phyloP scores from a whole-genome alignment of 2,329 filamentous ascomycete species.

The Geosmithia putterillii region DNA sequence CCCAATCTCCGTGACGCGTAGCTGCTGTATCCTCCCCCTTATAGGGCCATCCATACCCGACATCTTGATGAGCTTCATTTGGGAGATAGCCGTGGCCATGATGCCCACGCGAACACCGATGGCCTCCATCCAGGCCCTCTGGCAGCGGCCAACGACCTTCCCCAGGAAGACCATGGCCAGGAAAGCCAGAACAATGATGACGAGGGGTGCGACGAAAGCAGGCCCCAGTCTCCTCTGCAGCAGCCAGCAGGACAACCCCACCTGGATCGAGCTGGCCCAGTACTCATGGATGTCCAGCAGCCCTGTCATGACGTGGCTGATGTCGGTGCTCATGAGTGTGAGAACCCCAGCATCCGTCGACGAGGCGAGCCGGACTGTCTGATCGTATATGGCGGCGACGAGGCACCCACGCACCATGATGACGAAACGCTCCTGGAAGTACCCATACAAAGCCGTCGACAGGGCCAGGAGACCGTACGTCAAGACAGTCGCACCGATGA shows the following conservation, averaged over 20 bases:
- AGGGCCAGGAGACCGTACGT: slow-evolving; percentile 27
- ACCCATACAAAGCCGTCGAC: slow-evolving; percentile 24
- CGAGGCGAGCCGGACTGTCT: slow-evolving; percentile 16
- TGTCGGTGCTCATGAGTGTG: slow-evolving; percentile 35
- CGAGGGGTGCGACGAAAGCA: slow-evolving; percentile 33
- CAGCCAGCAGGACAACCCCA: slow-evolving; percentile 31
- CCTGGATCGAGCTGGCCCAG: slow-evolving; percentile 27
- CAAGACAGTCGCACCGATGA: slow-evolving; percentile 25
- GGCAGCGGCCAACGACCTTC: slow-evolving; percentile 9
- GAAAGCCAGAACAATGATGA: slow-evolving; percentile 19
- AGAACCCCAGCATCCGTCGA: slow-evolving; percentile 25
- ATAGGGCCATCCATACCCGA: slow-evolving; percentile 15
- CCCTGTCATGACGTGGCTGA: slow-evolving; percentile 26
- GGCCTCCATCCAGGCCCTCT: slow-evolving; percentile 21
- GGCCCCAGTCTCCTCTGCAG: slow-evolving; percentile 31
- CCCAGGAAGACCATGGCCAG: slow-evolving; percentile 3
- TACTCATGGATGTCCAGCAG: slow-evolving; percentile 22
- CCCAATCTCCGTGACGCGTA: slow-evolving; percentile 8
- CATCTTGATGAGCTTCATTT: slow-evolving; percentile 21
- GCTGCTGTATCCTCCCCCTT: slow-evolving; percentile 6
- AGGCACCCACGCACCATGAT: slow-evolving; percentile 20
- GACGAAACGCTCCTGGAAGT: slow-evolving; percentile 20
- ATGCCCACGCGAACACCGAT: slow-evolving; percentile 20
- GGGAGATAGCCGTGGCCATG: slow-evolving; percentile 16
- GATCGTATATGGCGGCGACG: slow-evolving; percentile 17